Evolutionary conservation across 2,329 filamentous ascomycete genomes (phyloP).

Genomic region (Phoma sp.): DNA sequence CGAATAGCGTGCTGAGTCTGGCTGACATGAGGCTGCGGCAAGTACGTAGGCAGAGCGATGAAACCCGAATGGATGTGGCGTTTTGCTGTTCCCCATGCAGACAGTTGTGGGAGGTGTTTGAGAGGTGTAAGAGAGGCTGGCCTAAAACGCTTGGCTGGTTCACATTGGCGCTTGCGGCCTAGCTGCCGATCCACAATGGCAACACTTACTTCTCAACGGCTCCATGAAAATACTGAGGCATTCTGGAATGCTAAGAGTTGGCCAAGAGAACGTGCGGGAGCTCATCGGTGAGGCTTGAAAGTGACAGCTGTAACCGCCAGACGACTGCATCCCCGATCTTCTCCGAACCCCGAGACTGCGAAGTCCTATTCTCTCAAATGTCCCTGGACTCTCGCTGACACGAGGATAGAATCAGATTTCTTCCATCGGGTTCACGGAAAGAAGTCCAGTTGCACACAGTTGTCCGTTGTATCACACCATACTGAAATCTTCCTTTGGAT

Average conservation of each 20-base stretch:
- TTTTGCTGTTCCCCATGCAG: conserved; percentile 27
- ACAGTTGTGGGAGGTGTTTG: conserved; percentile 34
- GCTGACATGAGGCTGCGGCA: conserved; percentile 21
- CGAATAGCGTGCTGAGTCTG: conserved; percentile 34
- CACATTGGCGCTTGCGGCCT: conserved; percentile 25
- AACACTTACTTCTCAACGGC: conserved; percentile 7
- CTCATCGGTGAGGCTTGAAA: conserved; percentile 16
- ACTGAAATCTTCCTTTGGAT: not conserved
- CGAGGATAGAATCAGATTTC: not conserved
- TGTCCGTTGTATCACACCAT: not conserved
- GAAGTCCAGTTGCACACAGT: not conserved
- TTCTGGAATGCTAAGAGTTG: conserved; percentile 1
- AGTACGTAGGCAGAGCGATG: conserved; percentile 26
- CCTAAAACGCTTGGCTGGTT: conserved; percentile 32
- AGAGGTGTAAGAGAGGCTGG: conserved; percentile 33
- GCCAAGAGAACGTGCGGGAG: conserved; percentile 12
- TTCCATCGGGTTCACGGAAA: not conserved
- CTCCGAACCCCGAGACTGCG: conserved; percentile 11
- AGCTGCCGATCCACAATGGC: conserved; percentile 6
- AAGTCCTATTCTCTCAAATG: conserved; percentile 4
- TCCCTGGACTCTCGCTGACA: not conserved
- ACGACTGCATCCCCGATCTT: conserved; percentile 10
- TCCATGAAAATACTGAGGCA: conserved; percentile 5
- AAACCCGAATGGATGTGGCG: conserved; percentile 40
- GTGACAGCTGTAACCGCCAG: conserved; percentile 26